Evolutionary conservation across 441 rosid genomes (phyloP).

Genomic region (Corymbia citriodora): DNA sequence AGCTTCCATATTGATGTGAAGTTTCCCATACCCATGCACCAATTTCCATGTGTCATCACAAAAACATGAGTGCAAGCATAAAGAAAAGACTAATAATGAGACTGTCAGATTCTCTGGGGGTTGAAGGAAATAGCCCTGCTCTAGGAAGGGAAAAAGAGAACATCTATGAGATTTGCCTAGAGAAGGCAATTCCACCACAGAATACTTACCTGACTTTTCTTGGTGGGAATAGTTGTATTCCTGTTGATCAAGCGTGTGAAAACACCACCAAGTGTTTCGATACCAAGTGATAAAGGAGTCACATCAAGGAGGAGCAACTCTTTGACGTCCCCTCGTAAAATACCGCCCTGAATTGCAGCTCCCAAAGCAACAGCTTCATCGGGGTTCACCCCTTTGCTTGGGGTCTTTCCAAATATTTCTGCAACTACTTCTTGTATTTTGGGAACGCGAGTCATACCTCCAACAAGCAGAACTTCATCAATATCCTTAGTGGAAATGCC

Average conservation of each 20-base stretch:
- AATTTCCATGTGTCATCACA: not conserved
- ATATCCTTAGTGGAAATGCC: conserved; percentile 6
- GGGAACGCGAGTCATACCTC: conserved; percentile 16
- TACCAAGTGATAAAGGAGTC: conserved; percentile 12
- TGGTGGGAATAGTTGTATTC: conserved; percentile 10
- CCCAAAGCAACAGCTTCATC: conserved; percentile 14
- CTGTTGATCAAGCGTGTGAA: conserved; percentile 10
- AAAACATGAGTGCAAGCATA: not conserved
- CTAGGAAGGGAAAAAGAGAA: not conserved
- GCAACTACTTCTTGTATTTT: conserved; percentile 12
- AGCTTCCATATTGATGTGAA: not conserved
- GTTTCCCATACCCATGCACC: not conserved
- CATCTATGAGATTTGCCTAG: not conserved
- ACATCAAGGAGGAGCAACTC: conserved; percentile 2
- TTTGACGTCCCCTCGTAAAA: conserved; percentile 9
- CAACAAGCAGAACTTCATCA: conserved; percentile 8
- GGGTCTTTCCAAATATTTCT: conserved; percentile 2
- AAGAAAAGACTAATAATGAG: not conserved
- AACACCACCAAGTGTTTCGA: conserved; percentile 10
- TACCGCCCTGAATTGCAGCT: conserved; percentile 11
- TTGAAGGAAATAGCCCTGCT: not conserved
- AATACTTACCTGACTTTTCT: conserved; percentile 8
- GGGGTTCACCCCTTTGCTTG: conserved; percentile 14
- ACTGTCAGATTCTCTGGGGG: not conserved
- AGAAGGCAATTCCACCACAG: not conserved